phyloP scores from a whole-genome alignment of 2,329 filamentous ascomycete genomes.

The Pleurostoma richardsiae region DNA sequence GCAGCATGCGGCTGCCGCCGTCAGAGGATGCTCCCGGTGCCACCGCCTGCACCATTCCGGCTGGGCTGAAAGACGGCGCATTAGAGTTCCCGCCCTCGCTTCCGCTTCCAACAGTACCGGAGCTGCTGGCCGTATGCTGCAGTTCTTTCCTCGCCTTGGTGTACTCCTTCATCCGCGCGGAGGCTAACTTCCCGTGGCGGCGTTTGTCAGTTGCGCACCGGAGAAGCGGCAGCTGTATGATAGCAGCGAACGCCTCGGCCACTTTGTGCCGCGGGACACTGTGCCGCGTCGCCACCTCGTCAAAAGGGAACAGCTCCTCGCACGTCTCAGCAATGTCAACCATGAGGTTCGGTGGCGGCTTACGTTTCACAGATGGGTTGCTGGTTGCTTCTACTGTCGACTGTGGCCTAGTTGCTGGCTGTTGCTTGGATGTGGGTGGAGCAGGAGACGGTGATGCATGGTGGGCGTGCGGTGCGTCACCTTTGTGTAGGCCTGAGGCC shows the following conservation, averaged over 20 bases:
- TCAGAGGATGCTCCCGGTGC: too few relatives aligned
- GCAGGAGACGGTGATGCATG: not conserved
- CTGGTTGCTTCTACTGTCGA: not conserved
- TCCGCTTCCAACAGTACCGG: slow-evolving; percentile 4
- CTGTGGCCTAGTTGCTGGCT: too few relatives aligned
- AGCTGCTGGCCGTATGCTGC: slow-evolving; percentile 7
- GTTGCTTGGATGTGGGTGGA: not conserved
- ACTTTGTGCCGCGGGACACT: slow-evolving; percentile 35
- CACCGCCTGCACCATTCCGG: too few relatives aligned
- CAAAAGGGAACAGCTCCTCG: slow-evolving; percentile 39
- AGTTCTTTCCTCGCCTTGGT: slow-evolving; percentile 32
- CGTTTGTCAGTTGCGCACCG: slow-evolving; percentile 38
- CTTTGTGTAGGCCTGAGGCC: too few relatives aligned
- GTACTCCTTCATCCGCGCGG: slow-evolving; percentile 35
- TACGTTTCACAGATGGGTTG: slow-evolving; percentile 20
- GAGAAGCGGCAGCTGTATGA: slow-evolving; percentile 42
- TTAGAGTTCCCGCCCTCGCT: slow-evolving; percentile 1
- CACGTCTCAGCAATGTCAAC: slow-evolving; percentile 45
- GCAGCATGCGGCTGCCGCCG: not conserved
- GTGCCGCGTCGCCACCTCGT: slow-evolving; percentile 38
- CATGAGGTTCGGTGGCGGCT: slow-evolving; percentile 31
- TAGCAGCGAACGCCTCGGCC: slow-evolving; percentile 39
- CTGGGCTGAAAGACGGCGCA: not conserved
- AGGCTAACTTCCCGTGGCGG: slow-evolving; percentile 33
- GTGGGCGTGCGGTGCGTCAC: too few relatives aligned